phyloP scores from a whole-genome alignment of 2,329 filamentous ascomycete genomes.

The Colletotrichum theobromicola region DNA sequence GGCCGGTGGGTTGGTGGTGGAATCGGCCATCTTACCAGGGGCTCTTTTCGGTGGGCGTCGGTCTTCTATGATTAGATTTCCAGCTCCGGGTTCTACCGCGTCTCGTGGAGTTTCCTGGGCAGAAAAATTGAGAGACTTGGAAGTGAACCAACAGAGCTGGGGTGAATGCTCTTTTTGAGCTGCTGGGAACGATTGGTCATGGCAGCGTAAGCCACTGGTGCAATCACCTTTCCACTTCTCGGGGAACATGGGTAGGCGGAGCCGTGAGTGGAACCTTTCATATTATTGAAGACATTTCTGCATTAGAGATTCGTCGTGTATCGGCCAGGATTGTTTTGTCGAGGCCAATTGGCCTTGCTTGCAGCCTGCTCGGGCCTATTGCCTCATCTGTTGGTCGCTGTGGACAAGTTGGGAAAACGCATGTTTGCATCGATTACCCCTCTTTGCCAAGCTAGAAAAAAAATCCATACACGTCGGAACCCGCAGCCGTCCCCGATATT shows the following conservation, averaged over 20 bases:
- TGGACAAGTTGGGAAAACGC: neutral
- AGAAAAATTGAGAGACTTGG: neutral
- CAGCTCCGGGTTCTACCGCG: neutral
- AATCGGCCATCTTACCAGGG: neutral
- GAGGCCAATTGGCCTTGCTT: neutral
- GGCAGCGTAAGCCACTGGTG: neutral
- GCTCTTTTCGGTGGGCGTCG: neutral
- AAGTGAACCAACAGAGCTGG: neutral
- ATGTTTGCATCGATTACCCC: neutral
- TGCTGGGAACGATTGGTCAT: neutral
- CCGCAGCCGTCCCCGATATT: neutral
- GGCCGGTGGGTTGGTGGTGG: neutral
- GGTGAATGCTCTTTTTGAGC: neutral
- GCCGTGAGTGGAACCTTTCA: neutral
- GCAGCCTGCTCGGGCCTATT: neutral
- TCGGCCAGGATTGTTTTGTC: neutral
- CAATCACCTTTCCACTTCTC: neutral
- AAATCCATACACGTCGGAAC: neutral
- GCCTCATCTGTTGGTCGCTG: neutral
- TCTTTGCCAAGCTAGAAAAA: neutral
- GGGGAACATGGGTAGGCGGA: neutral
- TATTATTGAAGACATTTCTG: neutral
- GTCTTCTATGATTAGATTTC: accelerated
- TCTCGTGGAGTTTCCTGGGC: accelerated
- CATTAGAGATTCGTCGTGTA: neutral